Evolutionary conservation across 176 grass and related monocot species (phyloP).

Genomic region (Aegilops longissima): DNA sequence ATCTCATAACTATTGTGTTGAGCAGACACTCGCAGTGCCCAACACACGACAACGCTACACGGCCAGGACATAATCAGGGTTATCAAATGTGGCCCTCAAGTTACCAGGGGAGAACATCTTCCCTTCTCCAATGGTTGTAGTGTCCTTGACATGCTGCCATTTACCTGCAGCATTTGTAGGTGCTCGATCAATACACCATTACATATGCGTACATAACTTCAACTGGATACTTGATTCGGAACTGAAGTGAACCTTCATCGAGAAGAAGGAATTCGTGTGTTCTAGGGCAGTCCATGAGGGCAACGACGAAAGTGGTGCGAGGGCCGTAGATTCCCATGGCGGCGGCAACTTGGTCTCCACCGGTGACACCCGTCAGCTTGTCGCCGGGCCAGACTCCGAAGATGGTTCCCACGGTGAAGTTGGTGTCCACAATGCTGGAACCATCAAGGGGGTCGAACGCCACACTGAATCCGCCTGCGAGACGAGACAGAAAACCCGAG

Average conservation of each 20-base stretch:
- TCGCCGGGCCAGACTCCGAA: conserved; percentile 97
- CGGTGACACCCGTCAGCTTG: conserved; percentile 85
- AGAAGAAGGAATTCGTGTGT: conserved; percentile 97
- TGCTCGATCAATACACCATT: neutral
- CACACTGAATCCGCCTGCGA: conserved; percentile 86
- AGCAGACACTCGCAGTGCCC: too few relatives aligned
- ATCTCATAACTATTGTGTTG: too few relatives aligned
- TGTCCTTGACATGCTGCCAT: conserved; percentile 99
- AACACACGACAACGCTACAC: too few relatives aligned
- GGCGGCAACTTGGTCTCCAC: conserved; percentile 71
- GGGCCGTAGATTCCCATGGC: conserved; percentile 99
- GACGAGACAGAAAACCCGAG: too few relatives aligned
- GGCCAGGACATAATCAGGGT: conserved; percentile 56
- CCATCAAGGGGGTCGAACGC: conserved; percentile 96
- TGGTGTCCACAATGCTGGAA: conserved; percentile 94
- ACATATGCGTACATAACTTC: too few relatives aligned
- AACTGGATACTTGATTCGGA: neutral
- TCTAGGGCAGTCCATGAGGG: conserved; percentile 87
- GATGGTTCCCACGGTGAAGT: conserved; percentile 98
- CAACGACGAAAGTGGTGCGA: conserved; percentile 81
- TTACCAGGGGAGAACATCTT: conserved; percentile 99
- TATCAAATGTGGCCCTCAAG: conserved; percentile 85
- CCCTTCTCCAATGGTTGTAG: conserved; percentile 79
- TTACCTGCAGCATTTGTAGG: conserved; percentile 54
- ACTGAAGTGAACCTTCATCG: conserved; percentile 53